Evolutionary conservation across 2,329 filamentous ascomycete genomes (phyloP), one percentile per base, ranked within the genome.

Genomic region (Penicillium sp.): DNA sequence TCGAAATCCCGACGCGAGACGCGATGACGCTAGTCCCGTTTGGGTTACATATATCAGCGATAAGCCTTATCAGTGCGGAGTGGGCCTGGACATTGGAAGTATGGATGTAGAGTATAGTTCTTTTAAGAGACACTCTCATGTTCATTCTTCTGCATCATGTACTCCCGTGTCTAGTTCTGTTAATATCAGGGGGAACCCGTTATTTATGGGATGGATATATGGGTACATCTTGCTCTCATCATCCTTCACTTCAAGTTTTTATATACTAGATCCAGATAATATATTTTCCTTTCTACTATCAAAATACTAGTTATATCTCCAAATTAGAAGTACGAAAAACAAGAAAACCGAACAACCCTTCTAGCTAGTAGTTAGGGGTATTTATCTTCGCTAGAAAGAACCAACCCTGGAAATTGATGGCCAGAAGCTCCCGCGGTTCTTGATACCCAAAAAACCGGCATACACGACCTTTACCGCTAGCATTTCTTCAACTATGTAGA

Each of bases 1-100:
- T 58, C 46, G 57, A 63, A 56, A 58, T 53, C 49, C 52, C 17
- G 31, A 56, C 56, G 61, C 71, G 71, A 68, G 71, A 69, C 69
- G 67, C 65, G 64, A 68, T 50, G 4, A 43, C 67, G 65, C 72
- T 75, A 74, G 64, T 57, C 71, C 66, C 2, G n/a, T 67, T 72
- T 56, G 1, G 65, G 67, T 57, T 68, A 68, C 61, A 71, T 38
- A 67, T 62, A 71, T 25, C 59, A 55, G 17, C 54, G 53, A 62
- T 59, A 57, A 64, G 33, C 56, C 56, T 62, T 65, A 62, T 63
- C 61, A 23, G n/a, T 27, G 8, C 9, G 31, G 23, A 41, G 33
- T 40, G 42, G 21, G 27, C 25, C 23, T 37, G 1, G n/a, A 15
- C 8, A 31, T 12, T 43, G 23, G 41, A 43, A 19, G 33, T 21